A percentile compares a stretch with the other conserved stretches of the same genome.
Evolutionary conservation across 371 early-diverging fungal species (phyloP).

Genomic region (Mucor irregularis): DNA sequence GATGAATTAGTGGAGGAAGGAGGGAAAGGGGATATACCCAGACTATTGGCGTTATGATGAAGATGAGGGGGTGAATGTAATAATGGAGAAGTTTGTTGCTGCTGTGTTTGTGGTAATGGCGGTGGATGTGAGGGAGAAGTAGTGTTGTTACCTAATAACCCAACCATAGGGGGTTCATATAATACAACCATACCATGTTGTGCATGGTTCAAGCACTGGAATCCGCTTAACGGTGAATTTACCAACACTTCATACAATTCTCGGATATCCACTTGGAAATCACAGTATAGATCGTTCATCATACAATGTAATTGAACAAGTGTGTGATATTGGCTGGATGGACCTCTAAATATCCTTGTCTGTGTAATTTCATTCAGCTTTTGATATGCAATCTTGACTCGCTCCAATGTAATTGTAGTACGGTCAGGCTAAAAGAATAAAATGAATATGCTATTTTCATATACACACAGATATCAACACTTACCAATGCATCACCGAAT

Average conservation of each 20-base stretch:
- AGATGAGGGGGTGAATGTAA: not conserved
- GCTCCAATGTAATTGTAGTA: conserved; percentile 19
- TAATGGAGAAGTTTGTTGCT: too few relatives aligned
- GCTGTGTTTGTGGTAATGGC: not conserved
- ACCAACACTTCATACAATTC: conserved; percentile 21
- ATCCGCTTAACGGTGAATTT: conserved; percentile 16
- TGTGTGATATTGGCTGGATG: conserved; percentile 14
- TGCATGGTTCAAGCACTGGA: conserved; percentile 25
- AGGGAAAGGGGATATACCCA: not conserved
- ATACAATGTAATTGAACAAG: conserved; percentile 28
- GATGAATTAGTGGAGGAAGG: too few relatives aligned
- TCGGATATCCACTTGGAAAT: conserved; percentile 19
- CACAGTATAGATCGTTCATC: conserved; percentile 28
- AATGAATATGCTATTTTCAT: not conserved
- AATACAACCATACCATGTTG: conserved; percentile 30
- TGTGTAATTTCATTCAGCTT: conserved; percentile 27
- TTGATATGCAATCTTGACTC: conserved; percentile 29
- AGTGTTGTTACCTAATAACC: not conserved
- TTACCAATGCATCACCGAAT: conserved; percentile 47
- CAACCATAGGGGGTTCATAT: conserved; percentile 20
- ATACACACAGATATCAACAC: not conserved
- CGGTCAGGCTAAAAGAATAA: conserved; percentile 19
- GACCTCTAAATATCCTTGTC: conserved; percentile 15
- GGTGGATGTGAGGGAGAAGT: not conserved
- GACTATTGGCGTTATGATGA: not conserved